Percentiles rank a stretch among this genome's conserved stretches.
Conservation (phyloP, 1,284 basidiomycete genomes). For the Omphalotus olearius region DNA sequence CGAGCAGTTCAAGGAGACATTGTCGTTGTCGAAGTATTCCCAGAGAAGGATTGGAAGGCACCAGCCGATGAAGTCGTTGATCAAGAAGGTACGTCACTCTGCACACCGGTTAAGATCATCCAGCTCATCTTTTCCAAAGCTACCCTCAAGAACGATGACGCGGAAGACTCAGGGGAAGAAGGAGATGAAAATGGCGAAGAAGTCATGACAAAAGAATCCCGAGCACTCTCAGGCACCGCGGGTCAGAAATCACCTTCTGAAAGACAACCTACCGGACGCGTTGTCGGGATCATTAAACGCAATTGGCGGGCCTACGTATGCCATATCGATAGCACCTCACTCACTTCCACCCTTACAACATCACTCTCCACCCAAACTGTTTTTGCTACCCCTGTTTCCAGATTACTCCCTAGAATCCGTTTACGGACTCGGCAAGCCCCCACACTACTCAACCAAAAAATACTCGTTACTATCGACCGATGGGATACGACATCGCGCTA, state of each 20-base stretch:
- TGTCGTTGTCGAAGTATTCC: slow-evolving; percentile 88
- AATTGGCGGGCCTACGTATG: slow-evolving; percentile 98
- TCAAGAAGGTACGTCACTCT: slow-evolving; percentile 63
- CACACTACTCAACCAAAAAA: slow-evolving; percentile 87
- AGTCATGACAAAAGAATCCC: slow-evolving; percentile 45
- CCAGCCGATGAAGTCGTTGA: slow-evolving; percentile 93
- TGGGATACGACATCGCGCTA: slow-evolving; percentile 90
- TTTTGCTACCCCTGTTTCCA: slow-evolving; percentile 92
- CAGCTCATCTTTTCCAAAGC: slow-evolving; percentile 37
- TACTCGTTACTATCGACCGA: slow-evolving; percentile 91
- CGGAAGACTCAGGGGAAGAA: slow-evolving; percentile 64
- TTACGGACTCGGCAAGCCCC: slow-evolving; percentile 94
- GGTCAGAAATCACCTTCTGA: slow-evolving; percentile 38
- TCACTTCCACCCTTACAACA: slow-evolving; percentile 75
- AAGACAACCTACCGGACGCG: slow-evolving; percentile 86
- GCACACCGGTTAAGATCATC: slow-evolving; percentile 10
- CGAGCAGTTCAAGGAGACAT: slow-evolving; percentile 92
- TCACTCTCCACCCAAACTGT: slow-evolving; percentile 89
- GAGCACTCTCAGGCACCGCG: slow-evolving; percentile 37
- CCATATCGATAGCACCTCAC: slow-evolving; percentile 88
- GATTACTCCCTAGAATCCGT: slow-evolving; percentile 90
- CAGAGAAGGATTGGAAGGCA: slow-evolving; percentile 89
- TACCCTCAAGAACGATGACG: slow-evolving; percentile 87
- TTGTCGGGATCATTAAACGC: slow-evolving; percentile 91
- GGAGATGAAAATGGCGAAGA: slow-evolving; percentile 45